These are phyloP conservation scores for Triadica sebifera DNA, from an alignment of 345 rosid genomes.

Conservation along the genomic window DNA sequence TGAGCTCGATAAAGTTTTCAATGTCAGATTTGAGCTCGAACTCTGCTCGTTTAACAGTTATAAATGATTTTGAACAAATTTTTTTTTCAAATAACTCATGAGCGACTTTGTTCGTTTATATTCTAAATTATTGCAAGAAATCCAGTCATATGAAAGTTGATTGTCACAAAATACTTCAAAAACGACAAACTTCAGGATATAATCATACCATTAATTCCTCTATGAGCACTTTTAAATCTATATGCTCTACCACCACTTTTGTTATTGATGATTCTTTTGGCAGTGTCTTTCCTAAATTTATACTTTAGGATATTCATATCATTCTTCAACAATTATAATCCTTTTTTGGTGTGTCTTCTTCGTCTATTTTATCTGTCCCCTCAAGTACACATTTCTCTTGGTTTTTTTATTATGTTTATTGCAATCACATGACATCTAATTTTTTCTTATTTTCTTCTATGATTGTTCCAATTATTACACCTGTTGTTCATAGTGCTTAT, in stretches of 20 bases:
- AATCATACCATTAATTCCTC: not conserved
- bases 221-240: not conserved
- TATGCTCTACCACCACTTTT: not conserved
- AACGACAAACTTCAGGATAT: not conserved
- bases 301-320: not conserved
- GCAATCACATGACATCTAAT: not conserved
- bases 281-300: not conserved
- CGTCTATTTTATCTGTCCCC: not conserved
- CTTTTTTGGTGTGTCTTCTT: not conserved
- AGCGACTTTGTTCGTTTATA: no score
- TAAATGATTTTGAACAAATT: no score
- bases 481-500: not conserved
- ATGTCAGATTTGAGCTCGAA: no score
- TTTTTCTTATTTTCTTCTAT: not conserved
- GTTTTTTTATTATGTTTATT: not conserved
- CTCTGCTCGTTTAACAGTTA: no score
- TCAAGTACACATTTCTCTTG: not conserved
- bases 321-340: not conserved
- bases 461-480: not conserved
- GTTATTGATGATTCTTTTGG: not conserved
- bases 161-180: not conserved
- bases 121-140: no score
- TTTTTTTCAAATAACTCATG: no score
- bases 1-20: no score
- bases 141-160: not conserved